These are phyloP conservation scores for Psilocybe mexicana DNA, from an alignment of 1,284 basidiomycete species.

Conservation along the genomic window DNA sequence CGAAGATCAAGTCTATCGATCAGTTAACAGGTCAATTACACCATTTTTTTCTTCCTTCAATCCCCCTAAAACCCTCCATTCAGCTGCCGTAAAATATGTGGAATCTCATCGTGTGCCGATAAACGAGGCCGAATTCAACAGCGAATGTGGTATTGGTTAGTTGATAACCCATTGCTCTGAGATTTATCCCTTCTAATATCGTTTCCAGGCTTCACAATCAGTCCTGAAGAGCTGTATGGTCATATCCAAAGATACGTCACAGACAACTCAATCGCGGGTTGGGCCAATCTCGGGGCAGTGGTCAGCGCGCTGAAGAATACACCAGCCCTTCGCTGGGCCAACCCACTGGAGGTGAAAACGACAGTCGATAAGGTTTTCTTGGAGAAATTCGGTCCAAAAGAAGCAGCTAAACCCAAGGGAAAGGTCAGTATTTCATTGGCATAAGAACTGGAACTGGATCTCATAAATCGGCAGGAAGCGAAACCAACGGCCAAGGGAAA, in stretches of 20 bases:
- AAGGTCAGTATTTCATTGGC: constrained; percentile 51
- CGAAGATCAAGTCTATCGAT: constrained; percentile 79
- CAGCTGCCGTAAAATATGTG: constrained; percentile 82
- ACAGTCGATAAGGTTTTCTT: constrained; percentile 80
- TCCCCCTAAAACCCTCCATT: background rate
- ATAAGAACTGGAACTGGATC: background rate
- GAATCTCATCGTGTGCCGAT: constrained; percentile 63
- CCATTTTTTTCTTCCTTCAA: background rate
- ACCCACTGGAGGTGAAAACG: constrained; percentile 86
- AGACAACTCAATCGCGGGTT: constrained; percentile 59
- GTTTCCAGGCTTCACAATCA: constrained; percentile 75
- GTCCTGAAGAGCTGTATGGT: constrained; percentile 65
- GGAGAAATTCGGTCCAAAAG: constrained; percentile 80
- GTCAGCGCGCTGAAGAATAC: constrained; percentile 73
- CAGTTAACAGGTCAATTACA: constrained; percentile 77
- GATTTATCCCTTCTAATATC: constrained; percentile 5
- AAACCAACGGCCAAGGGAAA: constrained; percentile 34
- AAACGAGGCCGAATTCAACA: constrained; percentile 76
- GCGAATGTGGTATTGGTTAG: constrained; percentile 88
- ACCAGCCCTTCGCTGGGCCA: constrained; percentile 86
- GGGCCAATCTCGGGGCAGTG: constrained; percentile 72
- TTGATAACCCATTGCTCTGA: constrained; percentile 13
- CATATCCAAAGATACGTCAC: constrained; percentile 66
- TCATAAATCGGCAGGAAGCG: constrained; percentile 44
- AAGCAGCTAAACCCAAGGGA: constrained; percentile 63